Conservation (phyloP, 2,329 filamentous ascomycete genomes). For the Remersonia thermophila region DNA sequence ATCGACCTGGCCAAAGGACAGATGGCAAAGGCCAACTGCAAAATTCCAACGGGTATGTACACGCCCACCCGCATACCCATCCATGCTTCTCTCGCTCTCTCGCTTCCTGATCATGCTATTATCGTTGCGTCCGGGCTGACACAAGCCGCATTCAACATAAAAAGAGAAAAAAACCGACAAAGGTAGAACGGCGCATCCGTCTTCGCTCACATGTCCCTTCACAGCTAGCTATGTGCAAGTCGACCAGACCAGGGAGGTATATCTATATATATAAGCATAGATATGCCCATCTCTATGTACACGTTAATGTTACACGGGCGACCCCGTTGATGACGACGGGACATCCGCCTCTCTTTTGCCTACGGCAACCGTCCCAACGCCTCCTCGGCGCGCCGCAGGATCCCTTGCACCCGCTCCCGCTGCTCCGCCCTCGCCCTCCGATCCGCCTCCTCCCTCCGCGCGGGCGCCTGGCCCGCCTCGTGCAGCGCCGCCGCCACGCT, state of each 20-base stretch:
- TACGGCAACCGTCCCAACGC: conserved; percentile 37
- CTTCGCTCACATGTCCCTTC: too few species aligned
- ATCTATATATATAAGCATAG: too few species aligned
- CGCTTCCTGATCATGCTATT: conserved; percentile 9
- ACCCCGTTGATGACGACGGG: too few species aligned
- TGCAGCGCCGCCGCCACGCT: conserved; percentile 37
- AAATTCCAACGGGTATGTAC: too few species aligned
- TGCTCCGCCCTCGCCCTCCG: conserved; percentile 18
- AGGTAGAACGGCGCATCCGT: too few species aligned
- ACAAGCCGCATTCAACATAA: conserved; percentile 3
- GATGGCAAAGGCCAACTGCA: too few species aligned
- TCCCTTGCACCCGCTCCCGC: conserved; percentile 28
- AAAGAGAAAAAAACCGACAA: too few species aligned
- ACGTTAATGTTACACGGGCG: conserved; percentile 15
- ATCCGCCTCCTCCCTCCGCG: conserved; percentile 14
- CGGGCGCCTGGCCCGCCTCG: conserved; percentile 15
- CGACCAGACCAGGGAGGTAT: too few species aligned
- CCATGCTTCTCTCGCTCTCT: background rate
- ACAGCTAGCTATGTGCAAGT: too few species aligned
- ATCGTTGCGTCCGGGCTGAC: conserved; percentile 10
- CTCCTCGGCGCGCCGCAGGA: conserved; percentile 38
- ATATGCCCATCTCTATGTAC: conserved; percentile 7
- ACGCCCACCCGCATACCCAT: too few species aligned
- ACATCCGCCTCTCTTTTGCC: too few species aligned
- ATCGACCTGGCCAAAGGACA: too few species aligned